A percentile compares a stretch with the other conserved stretches of the same genome.
Conservation (phyloP, 371 early-diverging fungal genomes). For the Apophysomyces ossiformis region DNA sequence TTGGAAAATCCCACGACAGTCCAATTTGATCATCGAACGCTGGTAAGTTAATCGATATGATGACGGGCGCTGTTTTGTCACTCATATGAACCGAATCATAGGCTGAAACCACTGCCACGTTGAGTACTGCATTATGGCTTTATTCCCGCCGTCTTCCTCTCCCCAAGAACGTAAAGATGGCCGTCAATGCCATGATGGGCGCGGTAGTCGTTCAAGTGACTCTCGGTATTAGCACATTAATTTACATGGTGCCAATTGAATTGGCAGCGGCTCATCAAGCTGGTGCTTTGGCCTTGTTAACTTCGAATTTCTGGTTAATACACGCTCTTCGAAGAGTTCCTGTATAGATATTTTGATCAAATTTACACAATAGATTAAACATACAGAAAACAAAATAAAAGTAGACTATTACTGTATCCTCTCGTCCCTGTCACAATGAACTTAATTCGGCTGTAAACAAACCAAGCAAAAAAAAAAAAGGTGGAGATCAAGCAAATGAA, state of each 20-base stretch:
- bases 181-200: conserved; percentile 76
- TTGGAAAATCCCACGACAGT: conserved; percentile 94
- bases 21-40: conserved; percentile 91
- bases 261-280: conserved; percentile 96
- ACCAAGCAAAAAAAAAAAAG: too few relatives aligned
- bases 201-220: conserved; percentile 79
- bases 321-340: conserved; percentile 77
- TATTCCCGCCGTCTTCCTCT: conserved; percentile 74
- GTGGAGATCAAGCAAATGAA: too few relatives aligned
- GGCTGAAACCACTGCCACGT: conserved; percentile 84
- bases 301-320: conserved; percentile 79
- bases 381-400: not conserved
- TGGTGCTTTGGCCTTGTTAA: conserved; percentile 88
- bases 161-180: conserved; percentile 69
- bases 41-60: conserved; percentile 56
- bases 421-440: too few relatives aligned
- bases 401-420: not conserved
- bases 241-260: conserved; percentile 92
- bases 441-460: too few relatives aligned
- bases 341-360: conserved; percentile 17
- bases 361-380: not conserved
- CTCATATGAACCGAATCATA: conserved; percentile 18
- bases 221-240: conserved; percentile 89
- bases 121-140: conserved; percentile 73
- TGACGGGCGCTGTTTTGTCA: not conserved